Conservation (phyloP, 345 rosid genomes). For the Eucalyptus coolabah region DNA sequence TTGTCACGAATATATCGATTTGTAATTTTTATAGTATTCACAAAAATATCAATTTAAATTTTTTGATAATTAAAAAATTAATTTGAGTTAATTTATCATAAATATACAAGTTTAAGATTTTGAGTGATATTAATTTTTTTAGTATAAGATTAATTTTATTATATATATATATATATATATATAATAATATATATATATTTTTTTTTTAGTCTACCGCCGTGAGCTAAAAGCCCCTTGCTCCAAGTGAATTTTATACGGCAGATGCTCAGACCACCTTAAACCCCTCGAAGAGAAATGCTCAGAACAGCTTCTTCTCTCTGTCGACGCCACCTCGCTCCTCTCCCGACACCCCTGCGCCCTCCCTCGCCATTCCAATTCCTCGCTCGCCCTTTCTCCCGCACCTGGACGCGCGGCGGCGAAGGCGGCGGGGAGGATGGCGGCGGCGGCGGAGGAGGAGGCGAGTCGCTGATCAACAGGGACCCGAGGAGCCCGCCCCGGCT, state of each 20-base stretch:
- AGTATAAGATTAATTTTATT: no score
- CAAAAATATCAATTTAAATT: no score
- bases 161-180: no score
- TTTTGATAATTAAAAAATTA: no score
- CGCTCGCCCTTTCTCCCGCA: neutral
- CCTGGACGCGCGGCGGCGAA: conserved; percentile 3
- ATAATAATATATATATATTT: no score
- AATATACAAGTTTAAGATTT: no score
- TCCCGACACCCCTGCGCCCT: neutral
- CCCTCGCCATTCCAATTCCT: neutral
- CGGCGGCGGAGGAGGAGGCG: neutral
- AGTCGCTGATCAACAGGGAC: conserved; percentile 42
- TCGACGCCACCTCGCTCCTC: neutral
- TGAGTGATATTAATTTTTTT: no score
- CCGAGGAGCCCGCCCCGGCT: conserved; percentile 65
- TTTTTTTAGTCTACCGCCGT: no score
- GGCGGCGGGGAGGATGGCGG: neutral
- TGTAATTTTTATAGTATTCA: no score
- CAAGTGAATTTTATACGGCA: neutral
- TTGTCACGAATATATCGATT: no score
- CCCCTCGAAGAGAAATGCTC: neutral
- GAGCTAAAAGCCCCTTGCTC: neutral
- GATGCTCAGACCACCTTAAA: neutral
- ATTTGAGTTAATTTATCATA: no score
- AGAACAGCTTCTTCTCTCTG: neutral